Percentiles rank a stretch among this genome's conserved stretches.
Conservation (phyloP, 1,284 basidiomycete species). For the Ganoderma multipileum region DNA sequence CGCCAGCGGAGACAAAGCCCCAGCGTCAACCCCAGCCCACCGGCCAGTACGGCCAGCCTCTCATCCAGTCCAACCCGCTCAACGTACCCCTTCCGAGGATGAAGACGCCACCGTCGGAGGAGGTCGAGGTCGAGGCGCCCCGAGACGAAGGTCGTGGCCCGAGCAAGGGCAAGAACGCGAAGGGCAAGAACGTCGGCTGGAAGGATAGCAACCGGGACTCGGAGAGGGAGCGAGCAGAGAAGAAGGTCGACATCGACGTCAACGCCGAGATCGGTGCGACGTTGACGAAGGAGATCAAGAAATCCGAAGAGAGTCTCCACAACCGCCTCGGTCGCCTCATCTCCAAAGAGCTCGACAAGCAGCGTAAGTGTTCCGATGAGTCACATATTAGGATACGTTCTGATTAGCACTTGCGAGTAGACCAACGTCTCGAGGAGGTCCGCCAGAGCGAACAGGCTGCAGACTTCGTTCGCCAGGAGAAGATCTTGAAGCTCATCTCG, state of each 20-base stretch:
- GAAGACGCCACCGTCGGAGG: slow-evolving; percentile 76
- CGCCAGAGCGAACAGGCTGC: slow-evolving; percentile 77
- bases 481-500: slow-evolving; percentile 84
- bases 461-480: slow-evolving; percentile 84
- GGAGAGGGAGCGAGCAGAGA: slow-evolving; percentile 49
- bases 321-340: slow-evolving; percentile 76
- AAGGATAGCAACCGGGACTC: slow-evolving; percentile 56
- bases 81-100: slow-evolving; percentile 46
- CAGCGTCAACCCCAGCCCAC: slow-evolving; percentile 41
- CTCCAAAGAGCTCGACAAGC: slow-evolving; percentile 86
- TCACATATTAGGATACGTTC: not conserved
- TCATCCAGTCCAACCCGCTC: slow-evolving; percentile 47
- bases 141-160: slow-evolving; percentile 65
- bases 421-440: slow-evolving; percentile 81
- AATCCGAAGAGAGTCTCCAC: slow-evolving; percentile 81
- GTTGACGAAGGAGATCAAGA: slow-evolving; percentile 76
- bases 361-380: slow-evolving; percentile 57
- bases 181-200: slow-evolving; percentile 67
- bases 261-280: slow-evolving; percentile 61
- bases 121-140: slow-evolving; percentile 65
- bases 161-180: slow-evolving; percentile 58
- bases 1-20: slow-evolving; percentile 43
- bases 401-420: slow-evolving; percentile 47
- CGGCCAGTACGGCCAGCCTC: slow-evolving; percentile 26
- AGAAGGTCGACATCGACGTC: slow-evolving; percentile 52